These are phyloP conservation scores for Rhynchospora pubera DNA, from an alignment of 176 grass and related monocot species.

Conservation along the genomic window DNA sequence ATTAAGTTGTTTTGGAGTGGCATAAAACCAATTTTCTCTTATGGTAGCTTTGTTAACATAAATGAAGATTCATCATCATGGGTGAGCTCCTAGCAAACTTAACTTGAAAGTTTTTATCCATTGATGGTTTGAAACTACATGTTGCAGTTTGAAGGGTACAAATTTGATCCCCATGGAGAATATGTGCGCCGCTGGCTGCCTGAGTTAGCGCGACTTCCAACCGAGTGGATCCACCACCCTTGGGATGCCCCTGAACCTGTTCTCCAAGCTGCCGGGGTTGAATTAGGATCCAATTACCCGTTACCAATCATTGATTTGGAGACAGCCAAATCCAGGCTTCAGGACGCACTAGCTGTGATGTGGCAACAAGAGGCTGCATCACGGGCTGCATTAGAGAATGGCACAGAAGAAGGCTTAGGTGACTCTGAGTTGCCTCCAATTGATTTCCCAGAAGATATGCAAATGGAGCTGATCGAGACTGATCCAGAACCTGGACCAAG, in stretches of 20 bases:
- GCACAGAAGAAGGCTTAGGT: constrained; percentile 86
- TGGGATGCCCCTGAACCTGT: constrained; percentile 79
- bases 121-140: not conserved
- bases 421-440: constrained; percentile 72
- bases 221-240: constrained; percentile 98
- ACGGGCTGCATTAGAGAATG: constrained; percentile 60
- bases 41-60: not conserved
- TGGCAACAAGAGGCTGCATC: constrained; percentile 87
- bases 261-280: constrained; percentile 84
- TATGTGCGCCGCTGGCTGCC: constrained; percentile 93
- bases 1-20: no score
- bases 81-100: not conserved
- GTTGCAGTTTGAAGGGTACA: constrained; percentile 84
- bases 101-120: not conserved
- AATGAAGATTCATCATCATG: not conserved
- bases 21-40: no score
- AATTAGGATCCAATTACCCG: constrained; percentile 94
- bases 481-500: constrained; percentile 31
- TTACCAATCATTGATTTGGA: constrained; percentile 72
- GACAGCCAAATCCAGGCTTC: constrained; percentile 68
- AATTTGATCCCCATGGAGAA: constrained; percentile 80
- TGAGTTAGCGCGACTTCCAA: constrained; percentile 83
- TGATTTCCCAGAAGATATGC: constrained; percentile 52
- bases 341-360: constrained; percentile 80
- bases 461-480: constrained; percentile 48